phyloP scores from a whole-genome alignment of 1,284 basidiomycete species.

The Kwoniella shivajii region DNA sequence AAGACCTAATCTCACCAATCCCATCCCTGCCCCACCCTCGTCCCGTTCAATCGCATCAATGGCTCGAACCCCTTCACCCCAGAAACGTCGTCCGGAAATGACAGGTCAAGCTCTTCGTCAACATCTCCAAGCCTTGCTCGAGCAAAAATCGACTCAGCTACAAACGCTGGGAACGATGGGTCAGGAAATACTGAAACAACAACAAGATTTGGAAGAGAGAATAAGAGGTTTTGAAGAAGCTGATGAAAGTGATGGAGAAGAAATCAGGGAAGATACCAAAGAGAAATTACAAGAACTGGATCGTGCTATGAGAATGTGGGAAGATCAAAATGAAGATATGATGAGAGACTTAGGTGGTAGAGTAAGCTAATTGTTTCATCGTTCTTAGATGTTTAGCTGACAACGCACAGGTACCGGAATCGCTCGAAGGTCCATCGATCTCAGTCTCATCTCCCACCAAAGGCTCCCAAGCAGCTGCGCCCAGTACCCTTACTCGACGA shows the following conservation, averaged over 20 bases:
- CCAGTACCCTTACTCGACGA: constrained; percentile 47
- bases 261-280: constrained; percentile 61
- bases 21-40: constrained; percentile 39
- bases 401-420: not conserved
- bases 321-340: constrained; percentile 76
- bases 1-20: constrained; percentile 37
- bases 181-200: constrained; percentile 85
- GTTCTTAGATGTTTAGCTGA: not conserved
- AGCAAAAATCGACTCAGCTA: constrained; percentile 85
- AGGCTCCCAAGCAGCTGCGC: constrained; percentile 28
- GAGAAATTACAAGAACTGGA: constrained; percentile 75
- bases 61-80: constrained; percentile 26
- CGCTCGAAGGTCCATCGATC: constrained; percentile 9
- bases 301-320: constrained; percentile 75
- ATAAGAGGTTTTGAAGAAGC: constrained; percentile 74
- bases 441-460: constrained; percentile 12
- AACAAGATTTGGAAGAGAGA: constrained; percentile 83
- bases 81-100: constrained; percentile 17
- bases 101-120: constrained; percentile 36
- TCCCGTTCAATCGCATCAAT: constrained; percentile 27
- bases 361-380: constrained; percentile 56
- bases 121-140: constrained; percentile 75
- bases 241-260: constrained; percentile 58
- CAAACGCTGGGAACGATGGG: constrained; percentile 86
- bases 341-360: constrained; percentile 69